These are phyloP conservation scores for Debaryomyces fabryi DNA, from an alignment of 1,139 yeast genomes.

Conservation along the genomic window DNA sequence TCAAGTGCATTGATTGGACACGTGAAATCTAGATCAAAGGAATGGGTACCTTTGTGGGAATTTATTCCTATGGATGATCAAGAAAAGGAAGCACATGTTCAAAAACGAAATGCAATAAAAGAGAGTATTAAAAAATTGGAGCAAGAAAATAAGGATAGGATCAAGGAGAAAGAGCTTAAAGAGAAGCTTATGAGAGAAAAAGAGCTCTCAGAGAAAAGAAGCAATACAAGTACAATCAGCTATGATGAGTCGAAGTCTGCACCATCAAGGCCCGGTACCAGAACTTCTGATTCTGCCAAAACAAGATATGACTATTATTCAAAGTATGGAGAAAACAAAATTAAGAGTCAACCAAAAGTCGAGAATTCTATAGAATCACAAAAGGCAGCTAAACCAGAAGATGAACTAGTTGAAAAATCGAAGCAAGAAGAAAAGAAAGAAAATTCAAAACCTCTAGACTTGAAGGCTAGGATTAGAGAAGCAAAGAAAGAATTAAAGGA, in stretches of 20 bases:
- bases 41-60: slow-evolving; percentile 63
- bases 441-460: slow-evolving; percentile 14
- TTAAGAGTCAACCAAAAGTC: slow-evolving; percentile 9
- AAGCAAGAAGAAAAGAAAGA: slow-evolving; percentile 7
- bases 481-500: slow-evolving; percentile 27
- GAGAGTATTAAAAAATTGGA: slow-evolving; percentile 25
- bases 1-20: slow-evolving; percentile 79
- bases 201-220: slow-evolving; percentile 16
- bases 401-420: slow-evolving; percentile 8
- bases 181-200: slow-evolving; percentile 18
- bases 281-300: slow-evolving; percentile 22
- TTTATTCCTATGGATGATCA: slow-evolving; percentile 50
- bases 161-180: slow-evolving; percentile 21
- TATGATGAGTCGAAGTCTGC: slow-evolving; percentile 25
- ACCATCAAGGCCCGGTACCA: slow-evolving; percentile 23
- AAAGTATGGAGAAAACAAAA: slow-evolving; percentile 20
- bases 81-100: slow-evolving; percentile 25
- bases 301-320: slow-evolving; percentile 39
- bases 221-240: slow-evolving; percentile 17
- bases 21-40: slow-evolving; percentile 57
- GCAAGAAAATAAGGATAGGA: slow-evolving; percentile 16
- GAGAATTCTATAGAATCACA: slow-evolving; percentile 8
- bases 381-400: slow-evolving; percentile 5
- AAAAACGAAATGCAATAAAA: slow-evolving; percentile 24
- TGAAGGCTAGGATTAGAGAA: slow-evolving; percentile 25